A percentile compares a stretch with the other conserved stretches of the same genome.
These are phyloP conservation scores for Vigna nakashimae DNA, from an alignment of 306 rosid genomes.

Conservation along the genomic window DNA sequence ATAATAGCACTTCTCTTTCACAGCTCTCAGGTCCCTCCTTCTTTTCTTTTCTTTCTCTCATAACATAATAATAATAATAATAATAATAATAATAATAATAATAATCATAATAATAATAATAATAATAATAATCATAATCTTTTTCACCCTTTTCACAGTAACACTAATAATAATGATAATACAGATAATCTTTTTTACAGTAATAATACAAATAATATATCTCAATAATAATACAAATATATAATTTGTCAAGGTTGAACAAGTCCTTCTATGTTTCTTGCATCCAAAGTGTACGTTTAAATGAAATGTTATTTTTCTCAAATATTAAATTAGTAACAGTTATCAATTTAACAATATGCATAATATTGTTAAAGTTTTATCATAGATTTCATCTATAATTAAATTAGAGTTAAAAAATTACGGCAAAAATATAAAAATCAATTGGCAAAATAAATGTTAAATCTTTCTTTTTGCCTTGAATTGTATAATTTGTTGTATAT, in stretches of 20 bases:
- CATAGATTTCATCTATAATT: not conserved
- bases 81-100: no score
- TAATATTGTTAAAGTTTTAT: not conserved
- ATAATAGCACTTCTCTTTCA: slow-evolving; percentile 43
- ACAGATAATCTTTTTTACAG: no score
- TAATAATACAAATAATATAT: not conserved
- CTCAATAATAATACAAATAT: no score
- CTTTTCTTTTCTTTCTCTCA: no score
- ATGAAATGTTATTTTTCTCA: not conserved
- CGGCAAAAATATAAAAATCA: not conserved
- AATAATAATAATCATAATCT: no score
- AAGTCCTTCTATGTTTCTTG: slow-evolving; percentile 40
- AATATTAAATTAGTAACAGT: not conserved
- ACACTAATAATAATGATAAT: not conserved
- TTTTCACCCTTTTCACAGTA: no score
- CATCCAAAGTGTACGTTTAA: not conserved
- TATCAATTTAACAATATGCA: not conserved
- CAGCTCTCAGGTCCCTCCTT: not conserved
- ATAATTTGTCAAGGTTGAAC: slow-evolving; percentile 44
- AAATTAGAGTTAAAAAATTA: not conserved
- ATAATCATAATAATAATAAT: no score
- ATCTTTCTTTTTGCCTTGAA: no score
- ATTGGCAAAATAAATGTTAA: not conserved
- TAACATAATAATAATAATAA: not conserved
- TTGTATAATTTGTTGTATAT: no score